Conservation (phyloP, 306 rosid genomes). For the Purshia tridentata region DNA sequence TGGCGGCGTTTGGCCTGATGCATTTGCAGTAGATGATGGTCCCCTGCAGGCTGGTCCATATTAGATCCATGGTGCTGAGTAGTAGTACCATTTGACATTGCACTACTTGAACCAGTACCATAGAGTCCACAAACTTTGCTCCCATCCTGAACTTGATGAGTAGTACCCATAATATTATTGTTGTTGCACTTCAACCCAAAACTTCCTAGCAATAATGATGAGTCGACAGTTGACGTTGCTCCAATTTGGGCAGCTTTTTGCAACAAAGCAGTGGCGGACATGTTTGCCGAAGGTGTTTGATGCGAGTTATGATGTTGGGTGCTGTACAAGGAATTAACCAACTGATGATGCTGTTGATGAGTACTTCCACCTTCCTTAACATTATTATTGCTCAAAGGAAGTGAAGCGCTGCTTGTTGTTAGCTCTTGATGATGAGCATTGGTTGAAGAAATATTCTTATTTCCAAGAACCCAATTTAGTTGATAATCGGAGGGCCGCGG, state of each 20-base stretch:
- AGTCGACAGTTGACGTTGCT: conserved; percentile 48
- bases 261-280: conserved; percentile 93
- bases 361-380: too few species aligned
- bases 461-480: conserved; percentile 63
- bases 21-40: conserved; percentile 33
- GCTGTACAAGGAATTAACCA: conserved; percentile 52
- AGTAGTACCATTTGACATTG: too few species aligned
- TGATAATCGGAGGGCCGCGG: conserved; percentile 44
- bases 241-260: conserved; percentile 89
- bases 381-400: conserved; percentile 32
- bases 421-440: conserved; percentile 32
- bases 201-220: conserved; percentile 59
- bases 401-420: conserved; percentile 35
- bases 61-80: too few species aligned
- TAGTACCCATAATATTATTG: not conserved
- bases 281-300: conserved; percentile 45
- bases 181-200: conserved; percentile 53
- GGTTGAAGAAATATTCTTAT: conserved; percentile 41
- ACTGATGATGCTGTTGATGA: too few species aligned
- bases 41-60: too few species aligned
- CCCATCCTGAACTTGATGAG: conserved; percentile 42
- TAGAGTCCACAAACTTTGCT: conserved; percentile 45
- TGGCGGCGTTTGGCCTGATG: conserved; percentile 65
- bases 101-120: conserved; percentile 24
- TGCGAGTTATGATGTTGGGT: conserved; percentile 6